phyloP scores from a whole-genome alignment of 2,329 filamentous ascomycete genomes.

The Ophiostoma piceae region DNA sequence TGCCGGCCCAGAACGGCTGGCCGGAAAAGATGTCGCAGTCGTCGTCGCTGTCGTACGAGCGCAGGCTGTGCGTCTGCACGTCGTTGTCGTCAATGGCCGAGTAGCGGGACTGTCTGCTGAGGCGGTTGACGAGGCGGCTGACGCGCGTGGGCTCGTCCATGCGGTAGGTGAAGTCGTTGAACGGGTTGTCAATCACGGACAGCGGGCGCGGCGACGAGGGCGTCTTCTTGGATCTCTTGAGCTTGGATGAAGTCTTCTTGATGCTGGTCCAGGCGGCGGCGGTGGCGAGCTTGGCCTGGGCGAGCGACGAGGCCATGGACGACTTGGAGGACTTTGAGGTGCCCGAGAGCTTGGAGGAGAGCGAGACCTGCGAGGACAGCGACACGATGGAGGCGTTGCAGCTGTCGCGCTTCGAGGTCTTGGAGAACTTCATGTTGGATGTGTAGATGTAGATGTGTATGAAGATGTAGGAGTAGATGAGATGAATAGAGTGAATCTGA shows the following conservation, averaged over 20 bases:
- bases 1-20: not conserved
- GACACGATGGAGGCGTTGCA: not conserved
- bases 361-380: slow-evolving; percentile 9
- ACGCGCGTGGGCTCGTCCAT: not conserved
- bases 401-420: not conserved
- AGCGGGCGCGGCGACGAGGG: not conserved
- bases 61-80: not conserved
- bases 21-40: slow-evolving; percentile 17
- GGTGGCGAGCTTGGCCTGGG: slow-evolving; percentile 19
- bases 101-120: slow-evolving; percentile 3
- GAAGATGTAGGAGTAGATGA: not conserved
- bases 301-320: not conserved
- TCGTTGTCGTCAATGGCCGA: slow-evolving; percentile 7
- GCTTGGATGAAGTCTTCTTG: not conserved
- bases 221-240: not conserved
- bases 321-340: slow-evolving; percentile 2
- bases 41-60: slow-evolving; percentile 7
- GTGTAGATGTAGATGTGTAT: not conserved
- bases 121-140: slow-evolving; percentile 8
- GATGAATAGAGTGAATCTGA: not conserved
- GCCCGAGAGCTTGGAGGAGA: not conserved
- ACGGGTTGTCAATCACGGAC: not conserved
- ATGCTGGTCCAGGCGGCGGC: slow-evolving; percentile 20
- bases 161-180: slow-evolving; percentile 8
- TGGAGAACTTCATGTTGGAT: not conserved